These are phyloP conservation scores for Lablab purpureus DNA, from an alignment of 306 rosid genomes.

Conservation along the genomic window DNA sequence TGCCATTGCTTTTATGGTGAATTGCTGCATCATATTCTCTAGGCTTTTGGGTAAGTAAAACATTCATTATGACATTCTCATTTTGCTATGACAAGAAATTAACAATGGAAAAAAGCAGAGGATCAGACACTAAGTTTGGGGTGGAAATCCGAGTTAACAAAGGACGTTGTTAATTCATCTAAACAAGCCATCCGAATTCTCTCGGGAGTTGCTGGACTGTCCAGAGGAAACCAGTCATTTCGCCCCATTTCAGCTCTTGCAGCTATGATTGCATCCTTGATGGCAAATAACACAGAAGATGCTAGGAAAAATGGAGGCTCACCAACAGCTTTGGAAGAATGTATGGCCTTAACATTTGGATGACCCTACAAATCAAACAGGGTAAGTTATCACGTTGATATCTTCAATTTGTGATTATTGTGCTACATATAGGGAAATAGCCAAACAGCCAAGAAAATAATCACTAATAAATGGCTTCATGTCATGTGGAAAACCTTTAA, in stretches of 20 bases:
- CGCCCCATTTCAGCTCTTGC: conserved; percentile 76
- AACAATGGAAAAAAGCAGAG: neutral
- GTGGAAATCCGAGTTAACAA: conserved; percentile 59
- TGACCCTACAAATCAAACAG: conserved; percentile 68
- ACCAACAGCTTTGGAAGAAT: conserved; percentile 96
- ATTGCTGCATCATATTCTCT: conserved; percentile 13
- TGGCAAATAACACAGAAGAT: conserved; percentile 79
- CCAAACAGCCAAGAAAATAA: conserved; percentile 15
- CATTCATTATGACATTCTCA: neutral
- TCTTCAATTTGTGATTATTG: conserved; percentile 17
- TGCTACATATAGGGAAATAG: neutral
- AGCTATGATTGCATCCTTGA: conserved; percentile 83
- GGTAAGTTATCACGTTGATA: conserved; percentile 10
- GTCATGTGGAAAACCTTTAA: too few relatives aligned
- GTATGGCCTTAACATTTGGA: conserved; percentile 92
- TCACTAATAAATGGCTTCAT: neutral
- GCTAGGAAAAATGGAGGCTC: conserved; percentile 99
- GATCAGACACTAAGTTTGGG: conserved; percentile 83
- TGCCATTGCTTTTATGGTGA: neutral
- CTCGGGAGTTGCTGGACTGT: conserved; percentile 94
- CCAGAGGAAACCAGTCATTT: conserved; percentile 90
- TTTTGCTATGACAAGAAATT: conserved; percentile 24
- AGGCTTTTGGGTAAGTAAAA: neutral
- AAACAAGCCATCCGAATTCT: conserved; percentile 95
- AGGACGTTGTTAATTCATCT: conserved; percentile 64